A percentile compares a stretch with the other conserved stretches of the same genome.
Conservation (phyloP, 306 rosid species). For the Dryas drummondii region DNA sequence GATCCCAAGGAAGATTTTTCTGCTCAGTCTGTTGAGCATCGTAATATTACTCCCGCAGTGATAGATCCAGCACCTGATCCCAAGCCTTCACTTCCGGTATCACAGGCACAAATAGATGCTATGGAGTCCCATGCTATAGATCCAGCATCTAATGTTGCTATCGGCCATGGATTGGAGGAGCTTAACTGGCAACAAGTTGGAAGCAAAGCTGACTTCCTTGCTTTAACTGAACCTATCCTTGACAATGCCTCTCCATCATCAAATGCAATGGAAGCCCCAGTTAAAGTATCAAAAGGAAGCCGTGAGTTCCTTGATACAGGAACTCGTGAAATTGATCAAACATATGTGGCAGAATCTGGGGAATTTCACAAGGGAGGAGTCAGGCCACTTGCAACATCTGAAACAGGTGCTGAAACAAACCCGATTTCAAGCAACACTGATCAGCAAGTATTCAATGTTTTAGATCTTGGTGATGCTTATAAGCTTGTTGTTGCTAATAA, state of each 20-base stretch:
- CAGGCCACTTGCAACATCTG: conserved; percentile 39
- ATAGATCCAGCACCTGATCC: conserved; percentile 36
- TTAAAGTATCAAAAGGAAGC: conserved; percentile 46
- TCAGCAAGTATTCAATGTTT: conserved; percentile 48
- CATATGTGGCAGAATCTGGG: conserved; percentile 32
- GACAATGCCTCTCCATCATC: conserved; percentile 34
- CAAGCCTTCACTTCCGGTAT: conserved; percentile 32
- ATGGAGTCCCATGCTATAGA: conserved; percentile 28
- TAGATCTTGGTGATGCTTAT: conserved; percentile 97
- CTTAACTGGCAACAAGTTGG: conserved; percentile 47
- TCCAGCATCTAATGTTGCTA: conserved; percentile 29
- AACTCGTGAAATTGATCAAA: conserved; percentile 35
- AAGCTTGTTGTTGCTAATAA: conserved; percentile 58
- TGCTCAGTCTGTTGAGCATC: conserved; percentile 39
- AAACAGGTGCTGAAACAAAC: conserved; percentile 47
- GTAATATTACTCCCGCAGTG: conserved; percentile 27
- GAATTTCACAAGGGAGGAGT: conserved; percentile 38
- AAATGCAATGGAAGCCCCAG: conserved; percentile 27
- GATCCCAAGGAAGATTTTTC: conserved; percentile 35
- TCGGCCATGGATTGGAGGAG: conserved; percentile 45
- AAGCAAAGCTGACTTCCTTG: conserved; percentile 25
- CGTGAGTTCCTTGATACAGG: conserved; percentile 53
- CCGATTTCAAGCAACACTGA: conserved; percentile 42
- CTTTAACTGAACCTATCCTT: conserved; percentile 32
- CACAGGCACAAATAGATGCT: conserved; percentile 33